Evolutionary conservation across 108 stramenopile species (phyloP), one percentile per base, ranked within the genome.

Genomic region (Asterionellopsis glacialis): DNA sequence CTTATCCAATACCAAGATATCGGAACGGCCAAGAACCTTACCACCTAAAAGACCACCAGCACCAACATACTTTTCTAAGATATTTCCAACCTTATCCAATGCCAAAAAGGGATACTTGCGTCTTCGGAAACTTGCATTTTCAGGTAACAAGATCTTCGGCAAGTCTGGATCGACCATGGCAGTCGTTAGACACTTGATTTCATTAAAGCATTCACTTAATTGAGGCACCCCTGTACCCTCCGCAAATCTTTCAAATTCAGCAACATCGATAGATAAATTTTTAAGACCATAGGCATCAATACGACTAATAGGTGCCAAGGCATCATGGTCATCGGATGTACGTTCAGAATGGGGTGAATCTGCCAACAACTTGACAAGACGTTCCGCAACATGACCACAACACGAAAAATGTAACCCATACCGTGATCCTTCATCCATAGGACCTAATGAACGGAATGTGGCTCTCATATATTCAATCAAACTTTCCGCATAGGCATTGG

Each of bases 361-460:
- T 22, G 89, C 74, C 41, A 94, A 56, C 39, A 89, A 53, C 48
- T 82, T 84, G 44, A 89, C 93, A 18, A 94, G 57, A 7, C 89
- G 87, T 41, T 94, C 93, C 11, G 87, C 75, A 1, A 94, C 83
- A 58, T 94, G 93, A 28, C 93, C 93, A 69, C 89, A 94, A 45
- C 89, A 91, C n/a, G 89, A 91, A 58, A 94, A 94, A 61, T 94
- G 93, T 40, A 94, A 65, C 41, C 93, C 93, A 44, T 83, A 83
- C 48, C 87, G 44, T 0, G 93, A 94, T 22, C 93, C 93, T 63
- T 94, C 93, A 63, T 90, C 89, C 87, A 94, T 90, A 11, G 89
- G 83, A n/a, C 89, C 88, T 13, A 94, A 68, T 11, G 82, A 79
- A 48, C 70, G 72, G 65, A 94, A 94, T 0, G 88, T 84, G 26